These are phyloP conservation scores for Rhizophora apiculata DNA, from an alignment of 345 rosid species.

Conservation along the genomic window DNA sequence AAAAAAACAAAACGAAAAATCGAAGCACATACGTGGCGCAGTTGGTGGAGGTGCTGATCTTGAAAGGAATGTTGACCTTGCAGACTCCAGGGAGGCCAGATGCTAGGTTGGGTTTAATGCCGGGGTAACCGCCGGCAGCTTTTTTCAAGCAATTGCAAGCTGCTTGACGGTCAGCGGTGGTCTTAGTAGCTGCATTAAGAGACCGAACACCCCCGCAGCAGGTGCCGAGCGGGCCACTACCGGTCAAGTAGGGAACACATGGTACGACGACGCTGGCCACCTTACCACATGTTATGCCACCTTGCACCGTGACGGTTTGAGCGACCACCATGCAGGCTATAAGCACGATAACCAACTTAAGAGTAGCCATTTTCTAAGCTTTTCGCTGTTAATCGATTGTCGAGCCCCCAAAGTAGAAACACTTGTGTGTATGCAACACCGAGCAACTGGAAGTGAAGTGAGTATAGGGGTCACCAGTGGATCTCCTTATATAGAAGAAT, in stretches of 20 bases:
- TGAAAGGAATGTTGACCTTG: constrained; percentile 37
- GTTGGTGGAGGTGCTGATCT: constrained; percentile 22
- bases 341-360: constrained; percentile 3
- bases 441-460: not conserved
- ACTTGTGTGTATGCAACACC: no score
- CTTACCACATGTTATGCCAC: not conserved
- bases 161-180: constrained; percentile 26
- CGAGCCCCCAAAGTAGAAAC: no score
- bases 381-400: no score
- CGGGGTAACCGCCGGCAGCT: constrained; percentile 5
- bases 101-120: constrained; percentile 24
- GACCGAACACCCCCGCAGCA: constrained; percentile 51
- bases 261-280: not conserved
- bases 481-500: constrained; percentile 4
- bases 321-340: not conserved
- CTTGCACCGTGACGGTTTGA: not conserved
- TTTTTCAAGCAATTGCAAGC: constrained; percentile 37
- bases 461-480: not conserved
- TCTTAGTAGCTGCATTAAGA: constrained; percentile 23
- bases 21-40: constrained; percentile 29
- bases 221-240: not conserved
- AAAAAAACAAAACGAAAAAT: not conserved
- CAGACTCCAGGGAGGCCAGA: constrained; percentile 33
- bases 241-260: constrained; percentile 19
- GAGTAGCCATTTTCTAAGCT: not conserved